A percentile compares a stretch with the other conserved stretches of the same genome.
phyloP scores from a whole-genome alignment of 192 early-diverging fungal species.

The Gaertneriomyces semiglobifer region DNA sequence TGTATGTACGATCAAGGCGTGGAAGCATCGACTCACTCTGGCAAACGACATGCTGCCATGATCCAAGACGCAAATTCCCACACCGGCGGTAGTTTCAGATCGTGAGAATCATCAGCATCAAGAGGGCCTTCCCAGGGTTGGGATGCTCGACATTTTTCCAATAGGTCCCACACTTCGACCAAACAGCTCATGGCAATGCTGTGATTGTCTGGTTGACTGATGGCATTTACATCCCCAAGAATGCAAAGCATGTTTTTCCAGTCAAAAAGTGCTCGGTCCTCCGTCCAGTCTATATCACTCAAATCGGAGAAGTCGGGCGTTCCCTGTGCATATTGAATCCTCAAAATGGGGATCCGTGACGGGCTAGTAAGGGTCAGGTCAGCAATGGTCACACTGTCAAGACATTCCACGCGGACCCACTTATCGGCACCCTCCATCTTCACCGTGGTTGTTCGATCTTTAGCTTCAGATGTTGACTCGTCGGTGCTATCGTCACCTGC shows the following conservation, averaged over 20 bases:
- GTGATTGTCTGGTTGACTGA: slow-evolving; percentile 55
- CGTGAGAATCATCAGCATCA: not conserved
- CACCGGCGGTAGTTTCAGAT: slow-evolving; percentile 49
- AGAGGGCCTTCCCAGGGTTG: slow-evolving; percentile 52
- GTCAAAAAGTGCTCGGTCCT: slow-evolving; percentile 38
- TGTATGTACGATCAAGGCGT: not conserved
- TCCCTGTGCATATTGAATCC: not conserved
- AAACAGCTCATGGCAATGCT: slow-evolving; percentile 63
- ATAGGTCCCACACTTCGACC: slow-evolving; percentile 63
- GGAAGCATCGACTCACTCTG: slow-evolving; percentile 40
- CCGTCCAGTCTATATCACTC: slow-evolving; percentile 40
- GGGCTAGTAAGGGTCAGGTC: slow-evolving; percentile 7
- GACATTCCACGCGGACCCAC: not conserved
- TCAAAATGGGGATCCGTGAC: slow-evolving; percentile 18
- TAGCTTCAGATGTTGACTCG: not conserved
- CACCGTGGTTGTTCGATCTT: not conserved
- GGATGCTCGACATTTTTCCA: slow-evolving; percentile 51
- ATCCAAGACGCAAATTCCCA: slow-evolving; percentile 78
- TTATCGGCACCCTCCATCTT: not conserved
- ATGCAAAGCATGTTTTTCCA: slow-evolving; percentile 83
- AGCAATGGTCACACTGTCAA: not conserved
- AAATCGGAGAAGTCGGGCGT: slow-evolving; percentile 58
- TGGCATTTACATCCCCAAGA: slow-evolving; percentile 70
- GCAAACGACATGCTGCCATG: slow-evolving; percentile 65
- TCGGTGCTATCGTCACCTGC: no score